Evolutionary conservation across 257 asterid species (phyloP), one percentile per base, ranked within the genome.

Genomic region (Cruciata laevipes): DNA sequence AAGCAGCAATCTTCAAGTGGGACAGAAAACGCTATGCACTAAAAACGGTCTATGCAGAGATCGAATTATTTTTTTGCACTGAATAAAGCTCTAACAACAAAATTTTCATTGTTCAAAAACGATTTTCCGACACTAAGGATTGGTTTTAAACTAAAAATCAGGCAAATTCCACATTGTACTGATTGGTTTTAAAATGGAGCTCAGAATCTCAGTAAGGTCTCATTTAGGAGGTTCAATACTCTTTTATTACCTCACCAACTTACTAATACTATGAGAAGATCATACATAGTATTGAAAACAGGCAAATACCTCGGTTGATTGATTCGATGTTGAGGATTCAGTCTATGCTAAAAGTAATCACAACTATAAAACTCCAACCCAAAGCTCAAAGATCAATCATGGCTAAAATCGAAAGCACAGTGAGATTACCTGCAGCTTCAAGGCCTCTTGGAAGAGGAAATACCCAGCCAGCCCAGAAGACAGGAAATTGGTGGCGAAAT

Each of bases 401-500:
- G 42, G 49, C 49, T 11, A 12, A 12, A 42, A 60, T 61, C 47
- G 25, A 61, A 32, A 60, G 1, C 14, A 18, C 16, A 24, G 17
- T 9, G 18, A 27, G 55, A 69, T 69, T 82, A 89, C 97, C 91
- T 88, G 91, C 67, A 74, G 33, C 51, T 85, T 81, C 14, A 93
- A 69, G 7, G 81, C 70, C 81, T 93, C 98, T 62, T 79, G 71
- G 33, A 93, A 93, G 68, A 93, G 88, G 71, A 87, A 80, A 72
- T 82, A 85, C 49, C 98, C 98, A 73, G 97, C 89, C 81, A 86
- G 40, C 56, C 97, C 98, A 47, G 98, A 93, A 62, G 79, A 76
- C 20, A 89, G 82, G 73, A 89, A 93, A 80, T 93, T 93, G 35
- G 96, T 87, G 0, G 97, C 96, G 23, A 90, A 93, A 80, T 90